phyloP scores from a whole-genome alignment of 257 asterid genomes.

The Parsonsia alboflavescens region DNA sequence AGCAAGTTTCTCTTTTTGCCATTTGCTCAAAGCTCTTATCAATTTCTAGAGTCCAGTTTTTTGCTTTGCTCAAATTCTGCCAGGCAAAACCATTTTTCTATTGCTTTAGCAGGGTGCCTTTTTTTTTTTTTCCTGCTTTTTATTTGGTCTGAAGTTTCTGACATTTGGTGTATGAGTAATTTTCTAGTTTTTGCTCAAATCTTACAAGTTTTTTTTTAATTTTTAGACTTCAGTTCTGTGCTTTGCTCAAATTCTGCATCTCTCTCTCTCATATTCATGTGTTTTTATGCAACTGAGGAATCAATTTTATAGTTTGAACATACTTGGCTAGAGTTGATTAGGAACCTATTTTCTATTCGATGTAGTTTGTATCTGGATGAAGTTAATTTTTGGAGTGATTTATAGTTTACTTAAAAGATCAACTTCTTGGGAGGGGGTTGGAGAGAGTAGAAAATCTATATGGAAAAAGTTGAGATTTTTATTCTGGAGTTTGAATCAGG shows the following conservation, averaged over 20 bases:
- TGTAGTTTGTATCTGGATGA: neutral
- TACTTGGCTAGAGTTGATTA: neutral
- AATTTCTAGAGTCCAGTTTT: neutral
- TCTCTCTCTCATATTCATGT: too few species aligned
- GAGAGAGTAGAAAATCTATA: neutral
- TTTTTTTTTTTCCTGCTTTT: neutral
- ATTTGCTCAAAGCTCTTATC: neutral
- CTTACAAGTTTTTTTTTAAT: neutral
- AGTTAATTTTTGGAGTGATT: neutral
- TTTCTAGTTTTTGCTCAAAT: neutral
- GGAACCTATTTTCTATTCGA: neutral
- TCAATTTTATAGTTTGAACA: neutral
- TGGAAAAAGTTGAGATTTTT: neutral
- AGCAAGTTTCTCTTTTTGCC: neutral
- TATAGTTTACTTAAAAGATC: neutral
- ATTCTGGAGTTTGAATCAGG: neutral
- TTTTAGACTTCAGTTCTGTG: neutral
- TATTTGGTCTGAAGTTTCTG: neutral
- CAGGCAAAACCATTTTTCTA: neutral
- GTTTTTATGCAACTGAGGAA: neutral
- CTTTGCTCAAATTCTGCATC: neutral
- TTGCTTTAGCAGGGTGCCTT: neutral
- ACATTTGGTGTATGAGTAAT: neutral
- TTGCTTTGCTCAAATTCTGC: neutral
- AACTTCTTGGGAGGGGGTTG: neutral